Conservation (phyloP, 306 rosid species). For the Trichosanthes truncata region DNA sequence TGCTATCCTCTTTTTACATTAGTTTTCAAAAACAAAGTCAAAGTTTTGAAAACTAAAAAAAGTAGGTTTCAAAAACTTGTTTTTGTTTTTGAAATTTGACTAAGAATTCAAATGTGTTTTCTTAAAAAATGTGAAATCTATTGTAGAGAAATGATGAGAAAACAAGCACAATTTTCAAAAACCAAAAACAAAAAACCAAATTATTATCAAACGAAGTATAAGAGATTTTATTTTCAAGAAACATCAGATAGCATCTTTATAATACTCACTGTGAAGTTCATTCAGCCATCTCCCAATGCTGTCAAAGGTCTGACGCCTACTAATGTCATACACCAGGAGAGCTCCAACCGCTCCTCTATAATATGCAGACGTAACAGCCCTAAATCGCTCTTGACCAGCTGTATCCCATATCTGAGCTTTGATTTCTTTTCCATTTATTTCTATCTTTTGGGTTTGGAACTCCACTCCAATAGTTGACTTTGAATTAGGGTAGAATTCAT, state of each 20-base stretch:
- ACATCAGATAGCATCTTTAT: background rate
- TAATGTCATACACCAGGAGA: conserved; percentile 73
- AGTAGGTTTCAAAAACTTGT: too few relatives aligned
- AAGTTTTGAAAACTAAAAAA: too few relatives aligned
- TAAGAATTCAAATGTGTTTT: too few relatives aligned
- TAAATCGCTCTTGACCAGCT: conserved; percentile 88
- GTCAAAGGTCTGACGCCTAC: conserved; percentile 78
- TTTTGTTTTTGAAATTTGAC: too few relatives aligned
- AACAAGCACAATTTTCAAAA: too few relatives aligned
- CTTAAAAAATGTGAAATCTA: too few relatives aligned
- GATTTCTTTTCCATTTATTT: conserved; percentile 72
- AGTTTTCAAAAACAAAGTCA: too few relatives aligned
- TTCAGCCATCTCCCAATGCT: conserved; percentile 86
- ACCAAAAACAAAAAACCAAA: too few relatives aligned
- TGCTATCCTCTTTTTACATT: too few relatives aligned
- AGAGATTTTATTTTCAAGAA: background rate
- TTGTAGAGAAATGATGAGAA: too few relatives aligned
- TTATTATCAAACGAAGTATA: too few relatives aligned
- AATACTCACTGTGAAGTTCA: conserved; percentile 71
- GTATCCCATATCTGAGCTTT: conserved; percentile 96
- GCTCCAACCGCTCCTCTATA: conserved; percentile 92
- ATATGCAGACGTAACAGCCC: conserved; percentile 92
- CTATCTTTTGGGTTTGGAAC: conserved; percentile 81
- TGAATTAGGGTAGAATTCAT: conserved; percentile 84
- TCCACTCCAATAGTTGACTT: conserved; percentile 94